Evolutionary conservation across 768 basidiomycete species (phyloP).

Genomic region (Gymnopilus dilepis): DNA sequence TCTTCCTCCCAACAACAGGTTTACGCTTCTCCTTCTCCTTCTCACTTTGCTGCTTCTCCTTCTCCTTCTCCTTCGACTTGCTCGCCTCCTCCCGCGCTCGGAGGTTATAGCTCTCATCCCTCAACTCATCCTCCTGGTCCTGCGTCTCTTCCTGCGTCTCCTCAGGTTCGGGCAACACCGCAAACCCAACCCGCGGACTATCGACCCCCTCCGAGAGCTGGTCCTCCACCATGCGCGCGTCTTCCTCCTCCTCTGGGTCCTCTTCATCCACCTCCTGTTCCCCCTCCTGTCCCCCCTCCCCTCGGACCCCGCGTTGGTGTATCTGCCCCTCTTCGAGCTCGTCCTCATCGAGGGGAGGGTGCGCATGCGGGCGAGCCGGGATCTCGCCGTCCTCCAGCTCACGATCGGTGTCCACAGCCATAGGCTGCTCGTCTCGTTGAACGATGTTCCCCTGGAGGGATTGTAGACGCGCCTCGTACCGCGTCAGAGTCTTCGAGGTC

Average conservation of each 20-base stretch:
- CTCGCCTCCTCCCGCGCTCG: too few relatives aligned
- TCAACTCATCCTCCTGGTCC: neutral
- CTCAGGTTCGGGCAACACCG: neutral
- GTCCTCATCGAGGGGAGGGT: neutral
- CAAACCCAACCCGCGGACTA: constrained; percentile 10
- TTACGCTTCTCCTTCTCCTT: neutral
- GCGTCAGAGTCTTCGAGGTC: constrained; percentile 1
- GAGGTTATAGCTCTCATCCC: too few relatives aligned
- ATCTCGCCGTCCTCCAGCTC: too few relatives aligned
- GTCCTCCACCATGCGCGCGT: constrained; percentile 24
- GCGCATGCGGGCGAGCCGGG: neutral
- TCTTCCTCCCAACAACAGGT: neutral
- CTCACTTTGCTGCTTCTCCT: too few relatives aligned
- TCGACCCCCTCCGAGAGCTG: constrained; percentile 22
- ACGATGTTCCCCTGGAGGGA: too few relatives aligned
- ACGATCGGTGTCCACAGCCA: too few relatives aligned
- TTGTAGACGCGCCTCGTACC: constrained; percentile 4
- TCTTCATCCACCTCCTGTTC: constrained; percentile 4
- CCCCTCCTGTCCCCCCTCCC: neutral
- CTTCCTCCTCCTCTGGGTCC: constrained; percentile 20
- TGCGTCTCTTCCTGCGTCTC: constrained; percentile 2
- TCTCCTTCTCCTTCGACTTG: too few relatives aligned
- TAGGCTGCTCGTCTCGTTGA: too few relatives aligned
- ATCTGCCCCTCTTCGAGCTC: too few relatives aligned
- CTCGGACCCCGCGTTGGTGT: too few relatives aligned